Evolutionary conservation across 805 yeast genomes (phyloP).

Genomic region (Komagataella kurtzmanii): DNA sequence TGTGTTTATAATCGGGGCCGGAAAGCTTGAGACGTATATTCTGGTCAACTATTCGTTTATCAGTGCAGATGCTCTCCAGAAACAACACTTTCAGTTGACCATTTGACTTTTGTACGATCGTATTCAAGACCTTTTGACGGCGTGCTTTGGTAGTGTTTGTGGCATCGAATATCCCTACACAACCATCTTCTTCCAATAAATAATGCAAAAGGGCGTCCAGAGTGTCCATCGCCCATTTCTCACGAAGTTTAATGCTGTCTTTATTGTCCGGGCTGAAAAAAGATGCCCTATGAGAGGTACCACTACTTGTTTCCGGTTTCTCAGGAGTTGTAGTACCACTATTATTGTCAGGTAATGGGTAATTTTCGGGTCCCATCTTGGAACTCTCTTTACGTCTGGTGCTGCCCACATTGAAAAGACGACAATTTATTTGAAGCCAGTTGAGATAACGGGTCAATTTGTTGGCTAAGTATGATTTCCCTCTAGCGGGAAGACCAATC

Average conservation of each 20-base stretch:
- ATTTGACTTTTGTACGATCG: conserved; percentile 40
- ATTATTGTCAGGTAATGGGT: conserved; percentile 39
- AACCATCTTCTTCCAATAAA: conserved; percentile 67
- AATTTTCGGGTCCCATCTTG: conserved; percentile 53
- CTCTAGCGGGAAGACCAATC: conserved; percentile 95
- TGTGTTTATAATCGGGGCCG: conserved; percentile 85
- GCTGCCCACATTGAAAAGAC: conserved; percentile 91
- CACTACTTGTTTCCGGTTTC: neutral
- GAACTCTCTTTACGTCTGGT: conserved; percentile 69
- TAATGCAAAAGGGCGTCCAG: conserved; percentile 73
- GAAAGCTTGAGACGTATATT: conserved; percentile 75
- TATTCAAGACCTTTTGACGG: conserved; percentile 41
- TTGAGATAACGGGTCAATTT: conserved; percentile 82
- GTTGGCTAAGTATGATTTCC: conserved; percentile 87
- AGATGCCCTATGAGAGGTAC: conserved; percentile 53
- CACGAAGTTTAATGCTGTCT: conserved; percentile 53
- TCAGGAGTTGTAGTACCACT: neutral
- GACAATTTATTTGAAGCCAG: conserved; percentile 86
- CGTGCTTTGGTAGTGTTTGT: conserved; percentile 65
- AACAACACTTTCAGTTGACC: conserved; percentile 67
- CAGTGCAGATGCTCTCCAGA: conserved; percentile 80
- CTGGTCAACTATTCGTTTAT: conserved; percentile 63
- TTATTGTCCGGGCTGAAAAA: conserved; percentile 77
- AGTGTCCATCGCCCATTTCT: conserved; percentile 95
- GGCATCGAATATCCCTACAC: conserved; percentile 87